Base-by-base conservation (phyloP, 805 yeast species). In the Citeromyces matritensis region DNA sequence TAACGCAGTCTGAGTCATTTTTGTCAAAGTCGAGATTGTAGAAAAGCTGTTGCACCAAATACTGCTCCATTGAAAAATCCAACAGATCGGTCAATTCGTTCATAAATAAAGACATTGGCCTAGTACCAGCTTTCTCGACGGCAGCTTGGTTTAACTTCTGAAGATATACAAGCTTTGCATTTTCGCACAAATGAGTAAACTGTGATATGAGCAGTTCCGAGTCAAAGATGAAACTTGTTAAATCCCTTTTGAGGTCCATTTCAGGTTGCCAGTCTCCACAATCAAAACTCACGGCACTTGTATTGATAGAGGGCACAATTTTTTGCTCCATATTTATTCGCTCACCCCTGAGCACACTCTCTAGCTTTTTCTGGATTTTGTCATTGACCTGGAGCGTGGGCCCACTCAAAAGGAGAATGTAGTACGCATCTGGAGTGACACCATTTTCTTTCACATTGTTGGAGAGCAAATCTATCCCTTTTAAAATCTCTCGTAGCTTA, bases 291-390 rank as follows among this genome's bases (percentile, higher is more conserved):
- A n/a, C n/a, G n/a, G n/a, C n/a, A n/a, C n/a, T n/a, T n/a, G n/a
- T n/a, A n/a, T n/a, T n/a, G 13, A 49, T 34, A 26, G 63, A 58
- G 1, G 69, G 50, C 30, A 41, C 51, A 23, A 49, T 64, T 52
- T 40, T 51, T 47, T 40, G 58, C 33, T 44, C 57, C 48, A 53
- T 62, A 55, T 31, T 72, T 57, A 43, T 68, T 48, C 49, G 65
- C 57, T 46, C 45, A 11, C 53, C 54, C 29, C 44, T 50, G 33
- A 46, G 37, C 14, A 63, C 40, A 10, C 60, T 39, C 31, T 52
- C 55, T 5, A 57, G 51, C 29, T 68, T 40, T 35, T 60, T 55
- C 38, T 54, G 52, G 12, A 64, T 37, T 12, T 49, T 42, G 25
- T 60, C 60, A 32, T 56, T 52, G 15, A 62, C 45, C 34, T 61